A percentile compares a stretch with the other conserved stretches of the same genome.
Evolutionary conservation across 441 rosid genomes (phyloP).

Genomic region (Francoa sonchifolia): DNA sequence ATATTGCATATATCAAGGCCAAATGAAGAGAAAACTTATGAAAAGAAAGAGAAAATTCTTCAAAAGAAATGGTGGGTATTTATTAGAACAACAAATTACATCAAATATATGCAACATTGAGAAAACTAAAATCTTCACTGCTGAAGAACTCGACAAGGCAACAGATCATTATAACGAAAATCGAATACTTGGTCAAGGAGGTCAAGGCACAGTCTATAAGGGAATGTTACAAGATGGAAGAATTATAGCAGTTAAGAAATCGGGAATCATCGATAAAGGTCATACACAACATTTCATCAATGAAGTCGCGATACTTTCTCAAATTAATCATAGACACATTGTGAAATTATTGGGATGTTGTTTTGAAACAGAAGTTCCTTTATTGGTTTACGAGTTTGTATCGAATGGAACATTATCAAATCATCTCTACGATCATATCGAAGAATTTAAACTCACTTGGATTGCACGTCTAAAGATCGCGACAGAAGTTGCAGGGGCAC

Average conservation of each 20-base stretch:
- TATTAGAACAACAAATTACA: conserved; percentile 21
- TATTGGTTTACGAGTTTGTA: conserved; percentile 35
- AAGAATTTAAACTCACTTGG: conserved; percentile 11
- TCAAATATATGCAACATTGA: conserved; percentile 9
- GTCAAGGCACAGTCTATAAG: conserved; percentile 32
- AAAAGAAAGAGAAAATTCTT: conserved; percentile 19
- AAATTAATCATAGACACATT: conserved; percentile 34
- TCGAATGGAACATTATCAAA: conserved; percentile 26
- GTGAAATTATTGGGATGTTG: conserved; percentile 43
- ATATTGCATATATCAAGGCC: too few species aligned
- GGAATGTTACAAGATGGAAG: conserved; percentile 40
- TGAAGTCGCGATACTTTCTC: conserved; percentile 31
- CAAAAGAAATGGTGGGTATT: conserved; percentile 36
- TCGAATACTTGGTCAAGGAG: conserved; percentile 32
- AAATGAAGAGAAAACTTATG: conserved; percentile 12
- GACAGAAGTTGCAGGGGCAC: conserved; percentile 43
- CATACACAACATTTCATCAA: conserved; percentile 34
- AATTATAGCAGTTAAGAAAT: conserved; percentile 35
- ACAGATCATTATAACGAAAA: conserved; percentile 23
- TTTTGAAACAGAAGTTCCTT: conserved; percentile 36
- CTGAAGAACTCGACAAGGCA: conserved; percentile 28
- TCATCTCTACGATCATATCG: conserved; percentile 21
- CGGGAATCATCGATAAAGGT: conserved; percentile 18
- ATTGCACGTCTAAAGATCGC: too few species aligned
- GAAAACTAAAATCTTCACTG: conserved; percentile 21